Conservation (phyloP, 2,329 filamentous ascomycete genomes). For the Pseudocercospora musae region DNA sequence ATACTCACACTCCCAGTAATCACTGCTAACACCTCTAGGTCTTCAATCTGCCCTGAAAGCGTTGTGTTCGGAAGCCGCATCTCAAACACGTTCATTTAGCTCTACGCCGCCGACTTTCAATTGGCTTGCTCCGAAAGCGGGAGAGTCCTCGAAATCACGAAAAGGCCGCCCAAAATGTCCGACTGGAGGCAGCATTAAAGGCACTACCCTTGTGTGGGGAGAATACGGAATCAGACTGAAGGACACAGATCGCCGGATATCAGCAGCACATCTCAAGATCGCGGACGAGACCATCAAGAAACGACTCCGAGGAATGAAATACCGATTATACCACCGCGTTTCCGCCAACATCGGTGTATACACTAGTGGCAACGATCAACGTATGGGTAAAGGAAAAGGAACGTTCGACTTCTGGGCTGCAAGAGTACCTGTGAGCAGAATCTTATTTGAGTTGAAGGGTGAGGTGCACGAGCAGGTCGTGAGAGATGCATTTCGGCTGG, state of each 20-base stretch:
- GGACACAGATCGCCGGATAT: conserved; percentile 89
- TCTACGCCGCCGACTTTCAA: conserved; percentile 44
- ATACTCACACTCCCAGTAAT: background rate
- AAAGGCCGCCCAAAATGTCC: conserved; percentile 85
- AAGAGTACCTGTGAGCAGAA: conserved; percentile 82
- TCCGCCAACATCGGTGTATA: conserved; percentile 93
- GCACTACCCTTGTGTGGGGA: conserved; percentile 93
- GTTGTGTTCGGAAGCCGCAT: conserved; percentile 24
- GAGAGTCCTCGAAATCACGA: conserved; percentile 80
- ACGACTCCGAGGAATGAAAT: conserved; percentile 84
- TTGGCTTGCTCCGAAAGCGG: conserved; percentile 79
- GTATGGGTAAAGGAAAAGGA: conserved; percentile 99
- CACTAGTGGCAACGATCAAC: conserved; percentile 89
- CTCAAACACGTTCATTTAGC: conserved; percentile 28
- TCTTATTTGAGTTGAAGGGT: conserved; percentile 90
- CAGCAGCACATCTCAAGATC: conserved; percentile 78
- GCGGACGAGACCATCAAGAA: conserved; percentile 92
- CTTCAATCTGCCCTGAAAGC: conserved; percentile 32
- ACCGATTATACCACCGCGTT: conserved; percentile 86
- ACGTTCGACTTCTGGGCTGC: conserved; percentile 96
- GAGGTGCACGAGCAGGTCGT: conserved; percentile 92
- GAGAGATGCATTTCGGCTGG: conserved; percentile 87
- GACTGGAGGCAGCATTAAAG: conserved; percentile 85
- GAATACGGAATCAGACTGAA: conserved; percentile 92
- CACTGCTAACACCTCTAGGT: conserved; percentile 34